These are phyloP conservation scores for Funneliformis geosporum DNA, from an alignment of 192 early-diverging fungal species.

Conservation along the genomic window DNA sequence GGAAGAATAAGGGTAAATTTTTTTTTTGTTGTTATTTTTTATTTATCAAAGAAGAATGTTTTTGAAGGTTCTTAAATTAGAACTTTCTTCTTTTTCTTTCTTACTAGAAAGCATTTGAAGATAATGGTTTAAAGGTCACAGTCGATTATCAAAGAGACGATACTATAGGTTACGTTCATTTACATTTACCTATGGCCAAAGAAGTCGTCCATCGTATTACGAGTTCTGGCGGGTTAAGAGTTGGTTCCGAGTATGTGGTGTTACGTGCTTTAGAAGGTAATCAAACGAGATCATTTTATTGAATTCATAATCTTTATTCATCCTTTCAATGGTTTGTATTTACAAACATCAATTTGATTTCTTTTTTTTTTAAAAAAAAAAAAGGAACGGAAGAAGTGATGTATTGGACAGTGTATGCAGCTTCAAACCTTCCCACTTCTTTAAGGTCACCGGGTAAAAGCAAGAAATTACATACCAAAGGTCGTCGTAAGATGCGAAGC, in stretches of 20 bases:
- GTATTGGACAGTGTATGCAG: constrained; percentile 23
- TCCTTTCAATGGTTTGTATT: neutral
- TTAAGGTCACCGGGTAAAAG: neutral
- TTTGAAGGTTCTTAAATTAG: too few species aligned
- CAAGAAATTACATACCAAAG: neutral
- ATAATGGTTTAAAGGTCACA: constrained; percentile 16
- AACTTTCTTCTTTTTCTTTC: neutral
- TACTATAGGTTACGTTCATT: constrained; percentile 21
- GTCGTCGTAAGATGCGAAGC: neutral
- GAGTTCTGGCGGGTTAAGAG: neutral
- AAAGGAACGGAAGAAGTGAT: constrained; percentile 15
- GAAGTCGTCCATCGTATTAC: constrained; percentile 8
- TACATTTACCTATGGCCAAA: constrained; percentile 8
- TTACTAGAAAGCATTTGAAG: constrained; percentile 9
- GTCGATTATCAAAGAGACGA: constrained; percentile 25
- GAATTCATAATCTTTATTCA: neutral
- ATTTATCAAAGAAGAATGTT: too few species aligned
- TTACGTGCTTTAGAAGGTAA: constrained; percentile 22
- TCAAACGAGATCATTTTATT: too few species aligned
- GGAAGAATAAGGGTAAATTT: neutral
- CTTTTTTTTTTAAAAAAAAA: neutral
- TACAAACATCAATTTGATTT: neutral
- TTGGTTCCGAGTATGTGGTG: neutral
- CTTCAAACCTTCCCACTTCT: neutral
- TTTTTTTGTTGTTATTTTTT: neutral